phyloP scores from a whole-genome alignment of 2,329 filamentous ascomycete species.

The Pseudocercospora pini-densiflorae region DNA sequence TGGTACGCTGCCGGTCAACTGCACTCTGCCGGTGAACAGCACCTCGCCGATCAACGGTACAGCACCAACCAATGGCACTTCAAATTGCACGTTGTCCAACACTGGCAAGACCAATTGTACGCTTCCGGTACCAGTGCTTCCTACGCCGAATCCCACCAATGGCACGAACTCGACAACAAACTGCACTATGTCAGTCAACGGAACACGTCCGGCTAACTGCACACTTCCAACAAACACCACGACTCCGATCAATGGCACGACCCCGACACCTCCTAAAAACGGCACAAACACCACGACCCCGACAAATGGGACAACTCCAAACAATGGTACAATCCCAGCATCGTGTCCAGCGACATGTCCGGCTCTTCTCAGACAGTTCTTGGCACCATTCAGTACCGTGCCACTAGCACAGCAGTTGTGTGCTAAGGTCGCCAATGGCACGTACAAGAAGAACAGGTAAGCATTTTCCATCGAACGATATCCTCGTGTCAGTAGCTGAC shows the following conservation, averaged over 20 bases:
- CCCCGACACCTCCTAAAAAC: not conserved
- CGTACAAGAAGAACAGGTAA: conserved; percentile 4
- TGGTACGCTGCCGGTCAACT: not conserved
- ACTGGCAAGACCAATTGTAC: too few species aligned
- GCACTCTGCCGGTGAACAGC: not conserved
- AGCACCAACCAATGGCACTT: too few species aligned
- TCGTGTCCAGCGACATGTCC: conserved; percentile 1
- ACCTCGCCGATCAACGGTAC: not conserved
- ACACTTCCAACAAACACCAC: not conserved
- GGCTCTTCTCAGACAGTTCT: not conserved
- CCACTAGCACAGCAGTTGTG: not conserved
- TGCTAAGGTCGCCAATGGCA: not conserved
- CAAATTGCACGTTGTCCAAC: too few species aligned
- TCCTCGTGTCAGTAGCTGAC: not conserved
- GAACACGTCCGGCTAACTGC: not conserved
- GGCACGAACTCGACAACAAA: too few species aligned
- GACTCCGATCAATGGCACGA: not conserved
- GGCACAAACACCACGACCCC: not conserved
- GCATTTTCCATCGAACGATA: not conserved
- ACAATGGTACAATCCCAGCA: not conserved
- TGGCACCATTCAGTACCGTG: not conserved
- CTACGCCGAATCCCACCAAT: too few species aligned
- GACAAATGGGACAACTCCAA: not conserved
- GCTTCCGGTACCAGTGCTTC: too few species aligned
- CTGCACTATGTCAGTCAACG: too few species aligned